phyloP scores from a whole-genome alignment of 1,284 basidiomycete genomes.

The Cryptococcus depauperatus region DNA sequence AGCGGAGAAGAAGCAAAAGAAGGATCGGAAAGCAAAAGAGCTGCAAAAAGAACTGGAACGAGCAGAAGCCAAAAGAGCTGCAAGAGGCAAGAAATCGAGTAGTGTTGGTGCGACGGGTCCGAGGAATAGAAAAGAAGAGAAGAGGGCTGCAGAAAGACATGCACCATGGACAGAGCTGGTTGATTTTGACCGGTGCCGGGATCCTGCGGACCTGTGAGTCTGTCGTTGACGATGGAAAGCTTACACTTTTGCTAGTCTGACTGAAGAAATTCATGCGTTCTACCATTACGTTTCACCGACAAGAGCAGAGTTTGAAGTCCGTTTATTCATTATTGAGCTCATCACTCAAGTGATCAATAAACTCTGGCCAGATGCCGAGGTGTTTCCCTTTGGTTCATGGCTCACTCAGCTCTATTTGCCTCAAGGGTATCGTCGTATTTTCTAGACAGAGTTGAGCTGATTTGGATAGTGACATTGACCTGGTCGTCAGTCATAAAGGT shows the following conservation, averaged over 20 bases:
- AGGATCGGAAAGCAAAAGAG: conserved; percentile 22
- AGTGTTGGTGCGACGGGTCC: conserved; percentile 43
- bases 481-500: conserved; percentile 48
- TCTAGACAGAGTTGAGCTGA: not conserved
- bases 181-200: conserved; percentile 66
- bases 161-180: conserved; percentile 74
- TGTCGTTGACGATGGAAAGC: not conserved
- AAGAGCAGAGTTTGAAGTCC: conserved; percentile 71
- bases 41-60: conserved; percentile 15
- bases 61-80: conserved; percentile 21
- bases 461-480: conserved; percentile 51
- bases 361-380: conserved; percentile 69
- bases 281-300: conserved; percentile 82
- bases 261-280: conserved; percentile 76
- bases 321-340: conserved; percentile 64
- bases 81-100: conserved; percentile 18
- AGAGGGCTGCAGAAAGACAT: conserved; percentile 54
- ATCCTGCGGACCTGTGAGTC: conserved; percentile 70
- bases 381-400: conserved; percentile 85
- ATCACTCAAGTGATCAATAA: conserved; percentile 61
- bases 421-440: conserved; percentile 71
- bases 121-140: conserved; percentile 55
- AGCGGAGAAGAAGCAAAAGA: not conserved
- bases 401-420: conserved; percentile 93
- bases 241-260: conserved; percentile 53